Evolutionary conservation across 2,329 filamentous ascomycete genomes (phyloP).

Genomic region (Lachnellula suecica): DNA sequence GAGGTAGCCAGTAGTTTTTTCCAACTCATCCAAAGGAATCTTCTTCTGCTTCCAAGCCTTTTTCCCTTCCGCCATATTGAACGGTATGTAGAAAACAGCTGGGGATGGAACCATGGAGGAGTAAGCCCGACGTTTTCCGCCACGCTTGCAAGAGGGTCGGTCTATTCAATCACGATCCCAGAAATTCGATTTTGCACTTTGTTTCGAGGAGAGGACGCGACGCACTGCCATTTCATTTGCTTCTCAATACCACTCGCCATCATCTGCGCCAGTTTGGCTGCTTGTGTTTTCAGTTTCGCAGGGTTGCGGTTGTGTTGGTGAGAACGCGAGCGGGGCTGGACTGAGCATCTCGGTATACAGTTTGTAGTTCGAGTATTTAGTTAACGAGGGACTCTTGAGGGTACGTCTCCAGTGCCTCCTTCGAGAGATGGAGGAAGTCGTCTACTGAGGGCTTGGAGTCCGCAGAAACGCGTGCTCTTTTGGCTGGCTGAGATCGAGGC

Average conservation of each 20-base stretch:
- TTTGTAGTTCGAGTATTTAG: slow-evolving; percentile 1
- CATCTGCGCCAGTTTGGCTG: slow-evolving; percentile 1
- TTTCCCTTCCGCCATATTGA: background rate
- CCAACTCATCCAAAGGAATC: background rate
- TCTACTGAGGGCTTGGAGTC: background rate
- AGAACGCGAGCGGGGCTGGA: background rate
- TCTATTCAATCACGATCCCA: background rate
- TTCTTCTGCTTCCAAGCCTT: slow-evolving; percentile 7
- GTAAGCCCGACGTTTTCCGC: slow-evolving; percentile 1
- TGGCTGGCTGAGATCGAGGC: background rate
- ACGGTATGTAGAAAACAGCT: background rate
- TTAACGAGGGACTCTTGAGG: background rate
- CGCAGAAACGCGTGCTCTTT: background rate
- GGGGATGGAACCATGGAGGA: slow-evolving; percentile 5
- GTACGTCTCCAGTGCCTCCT: background rate
- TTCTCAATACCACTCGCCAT: slow-evolving; percentile 4
- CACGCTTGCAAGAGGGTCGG: slow-evolving; percentile 3
- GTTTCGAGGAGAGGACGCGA: background rate
- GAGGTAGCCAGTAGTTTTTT: background rate
- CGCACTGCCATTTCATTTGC: slow-evolving; percentile 4
- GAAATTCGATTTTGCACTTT: background rate
- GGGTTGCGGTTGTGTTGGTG: background rate
- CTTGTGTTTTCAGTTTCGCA: background rate
- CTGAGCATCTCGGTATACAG: background rate
- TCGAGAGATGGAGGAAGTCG: background rate